These are phyloP conservation scores for Quercus berberidifolia DNA, from an alignment of 306 rosid genomes.

Conservation along the genomic window DNA sequence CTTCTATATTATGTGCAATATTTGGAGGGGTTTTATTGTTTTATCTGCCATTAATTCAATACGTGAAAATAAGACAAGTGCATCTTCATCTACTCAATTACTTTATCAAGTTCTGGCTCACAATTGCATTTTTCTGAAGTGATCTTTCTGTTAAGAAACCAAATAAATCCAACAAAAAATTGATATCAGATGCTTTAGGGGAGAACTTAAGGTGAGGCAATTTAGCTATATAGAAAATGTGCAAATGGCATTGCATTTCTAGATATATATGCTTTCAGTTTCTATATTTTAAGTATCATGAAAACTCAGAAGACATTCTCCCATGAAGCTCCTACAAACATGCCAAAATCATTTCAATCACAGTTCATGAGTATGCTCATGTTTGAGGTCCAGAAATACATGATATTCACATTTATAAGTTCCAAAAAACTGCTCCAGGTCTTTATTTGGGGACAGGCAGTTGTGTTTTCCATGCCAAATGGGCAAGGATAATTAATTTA, in stretches of 20 bases:
- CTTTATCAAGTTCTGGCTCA: not conserved
- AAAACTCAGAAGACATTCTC: not conserved
- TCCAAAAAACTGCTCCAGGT: not conserved
- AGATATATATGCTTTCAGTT: not conserved
- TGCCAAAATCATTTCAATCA: not conserved
- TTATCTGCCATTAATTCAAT: not conserved
- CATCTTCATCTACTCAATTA: not conserved
- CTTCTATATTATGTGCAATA: not conserved
- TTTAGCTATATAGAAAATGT: not conserved
- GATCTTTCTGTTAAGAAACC: not conserved
- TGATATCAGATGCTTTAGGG: not conserved
- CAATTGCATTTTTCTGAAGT: not conserved
- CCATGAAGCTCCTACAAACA: not conserved
- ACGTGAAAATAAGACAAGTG: not conserved
- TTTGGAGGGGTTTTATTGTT: not conserved
- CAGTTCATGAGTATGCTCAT: not conserved
- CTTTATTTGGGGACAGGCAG: too few relatives aligned
- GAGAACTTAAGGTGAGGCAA: too few relatives aligned
- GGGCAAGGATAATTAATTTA: not conserved
- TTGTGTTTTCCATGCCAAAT: not conserved
- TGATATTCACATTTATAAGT: not conserved
- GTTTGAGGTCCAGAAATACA: not conserved
- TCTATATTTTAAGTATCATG: not conserved
- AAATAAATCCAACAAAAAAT: not conserved
- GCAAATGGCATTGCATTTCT: not conserved